These are phyloP conservation scores for Thalassiosira sp. DNA, from an alignment of 352 stramenopile genomes.

Conservation along the genomic window DNA sequence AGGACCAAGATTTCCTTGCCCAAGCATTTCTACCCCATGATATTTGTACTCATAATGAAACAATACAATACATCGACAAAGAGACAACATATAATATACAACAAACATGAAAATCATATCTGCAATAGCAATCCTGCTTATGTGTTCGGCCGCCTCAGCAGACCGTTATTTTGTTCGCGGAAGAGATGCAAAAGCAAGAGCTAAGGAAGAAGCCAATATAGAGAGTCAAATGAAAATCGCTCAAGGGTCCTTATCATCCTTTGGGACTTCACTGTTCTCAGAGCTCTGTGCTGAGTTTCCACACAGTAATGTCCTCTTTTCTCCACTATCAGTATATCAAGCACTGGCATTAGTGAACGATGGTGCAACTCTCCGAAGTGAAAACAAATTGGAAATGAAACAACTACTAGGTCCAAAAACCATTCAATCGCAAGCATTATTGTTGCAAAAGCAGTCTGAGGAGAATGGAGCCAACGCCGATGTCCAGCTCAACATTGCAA, in stretches of 20 bases:
- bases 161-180: background rate
- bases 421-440: slow-evolving; percentile 5
- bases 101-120: background rate
- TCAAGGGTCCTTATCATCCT: slow-evolving; percentile 8
- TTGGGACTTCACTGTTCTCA: slow-evolving; percentile 21
- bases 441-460: slow-evolving; percentile 4
- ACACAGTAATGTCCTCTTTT: slow-evolving; percentile 39
- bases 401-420: slow-evolving; percentile 10
- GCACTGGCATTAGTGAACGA: slow-evolving; percentile 25
- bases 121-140: background rate
- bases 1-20: background rate
- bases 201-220: background rate
- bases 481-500: slow-evolving; percentile 30
- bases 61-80: background rate
- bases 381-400: slow-evolving; percentile 16
- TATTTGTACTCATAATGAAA: background rate
- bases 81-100: background rate
- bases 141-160: background rate
- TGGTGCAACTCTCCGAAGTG: slow-evolving; percentile 19
- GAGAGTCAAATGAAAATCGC: background rate
- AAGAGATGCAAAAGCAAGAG: background rate
- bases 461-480: background rate
- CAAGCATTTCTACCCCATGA: background rate
- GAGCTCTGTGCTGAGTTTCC: slow-evolving; percentile 5
- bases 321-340: slow-evolving; percentile 32